These are phyloP conservation scores for Gossypium gossypioides DNA, from an alignment of 441 rosid genomes.

Conservation along the genomic window DNA sequence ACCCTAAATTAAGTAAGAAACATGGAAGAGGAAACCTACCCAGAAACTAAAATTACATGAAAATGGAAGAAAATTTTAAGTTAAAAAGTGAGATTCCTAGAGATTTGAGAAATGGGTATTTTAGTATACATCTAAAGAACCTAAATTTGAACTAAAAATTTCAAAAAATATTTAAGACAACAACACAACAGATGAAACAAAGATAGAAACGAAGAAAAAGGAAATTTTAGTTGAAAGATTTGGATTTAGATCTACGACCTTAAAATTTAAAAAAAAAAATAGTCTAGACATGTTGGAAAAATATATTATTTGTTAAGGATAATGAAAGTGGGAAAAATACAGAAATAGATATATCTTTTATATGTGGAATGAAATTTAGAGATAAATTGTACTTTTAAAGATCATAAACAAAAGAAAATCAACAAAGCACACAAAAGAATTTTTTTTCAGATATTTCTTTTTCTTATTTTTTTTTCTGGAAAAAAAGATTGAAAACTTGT, in stretches of 20 bases:
- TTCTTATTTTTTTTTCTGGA: neutral
- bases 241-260: constrained; percentile 6
- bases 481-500: neutral
- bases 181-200: neutral
- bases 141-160: neutral
- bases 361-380: neutral
- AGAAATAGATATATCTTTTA: neutral
- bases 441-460: neutral
- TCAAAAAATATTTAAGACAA: neutral
- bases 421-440: neutral
- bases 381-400: neutral
- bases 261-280: neutral
- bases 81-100: constrained; percentile 11
- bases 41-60: constrained; percentile 15
- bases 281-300: neutral
- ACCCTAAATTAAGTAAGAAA: constrained; percentile 17
- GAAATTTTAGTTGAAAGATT: neutral
- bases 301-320: neutral
- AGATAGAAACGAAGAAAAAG: neutral
- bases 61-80: constrained; percentile 7
- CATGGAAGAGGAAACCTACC: neutral
- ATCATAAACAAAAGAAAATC: neutral
- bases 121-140: constrained; percentile 14
- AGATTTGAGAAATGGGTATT: constrained; percentile 23
- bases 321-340: neutral